Evolutionary conservation across 2,329 filamentous ascomycete genomes (phyloP).

Genomic region (Fusarium clavum): DNA sequence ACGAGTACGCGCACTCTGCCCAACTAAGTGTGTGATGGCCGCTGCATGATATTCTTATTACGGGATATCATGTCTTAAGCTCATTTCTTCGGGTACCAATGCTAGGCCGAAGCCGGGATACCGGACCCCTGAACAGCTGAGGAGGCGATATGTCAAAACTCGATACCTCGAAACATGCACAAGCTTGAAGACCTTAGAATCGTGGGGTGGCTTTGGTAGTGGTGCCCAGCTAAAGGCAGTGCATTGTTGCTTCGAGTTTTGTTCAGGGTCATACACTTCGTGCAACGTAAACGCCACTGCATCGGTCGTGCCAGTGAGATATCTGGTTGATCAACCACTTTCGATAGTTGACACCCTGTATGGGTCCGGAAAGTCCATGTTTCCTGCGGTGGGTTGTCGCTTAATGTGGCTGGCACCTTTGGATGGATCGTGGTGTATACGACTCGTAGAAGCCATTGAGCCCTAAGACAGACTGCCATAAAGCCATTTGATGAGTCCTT

Average conservation of each 20-base stretch:
- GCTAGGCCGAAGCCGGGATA: constrained; percentile 24
- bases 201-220: neutral
- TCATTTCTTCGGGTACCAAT: constrained; percentile 33
- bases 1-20: neutral
- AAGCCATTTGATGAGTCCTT: neutral
- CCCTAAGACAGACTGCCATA: neutral
- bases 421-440: constrained; percentile 6
- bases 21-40: constrained; percentile 11
- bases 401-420: neutral
- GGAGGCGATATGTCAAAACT: constrained; percentile 18
- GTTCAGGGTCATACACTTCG: constrained; percentile 1
- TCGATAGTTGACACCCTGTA: neutral
- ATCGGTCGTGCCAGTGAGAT: neutral
- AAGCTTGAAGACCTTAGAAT: neutral
- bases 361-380: neutral
- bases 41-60: constrained; percentile 28
- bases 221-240: constrained; percentile 4
- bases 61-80: constrained; percentile 13
- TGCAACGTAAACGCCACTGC: constrained; percentile 10
- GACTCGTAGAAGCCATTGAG: constrained; percentile 1
- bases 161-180: constrained; percentile 1
- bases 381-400: constrained; percentile 2
- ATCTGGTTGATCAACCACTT: neutral
- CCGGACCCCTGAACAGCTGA: constrained; percentile 28
- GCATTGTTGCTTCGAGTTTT: constrained; percentile 7